Conservation (phyloP, 352 stramenopile species). For the Blastocystis sp. region DNA sequence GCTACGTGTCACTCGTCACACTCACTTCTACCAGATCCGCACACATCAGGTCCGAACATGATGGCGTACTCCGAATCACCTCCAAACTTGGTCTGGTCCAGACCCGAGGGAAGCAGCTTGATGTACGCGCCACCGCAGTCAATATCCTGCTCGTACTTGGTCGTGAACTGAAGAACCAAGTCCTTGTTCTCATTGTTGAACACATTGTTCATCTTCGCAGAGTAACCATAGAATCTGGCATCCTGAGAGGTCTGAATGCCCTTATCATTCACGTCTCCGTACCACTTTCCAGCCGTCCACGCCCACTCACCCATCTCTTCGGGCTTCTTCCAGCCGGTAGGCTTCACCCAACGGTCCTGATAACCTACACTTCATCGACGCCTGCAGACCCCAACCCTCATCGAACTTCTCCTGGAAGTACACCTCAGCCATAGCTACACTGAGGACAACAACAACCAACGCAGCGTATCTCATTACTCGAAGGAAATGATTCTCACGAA, state of each 20-base stretch:
- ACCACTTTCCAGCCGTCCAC: slow-evolving; percentile 81
- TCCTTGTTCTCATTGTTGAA: slow-evolving; percentile 75
- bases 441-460: slow-evolving; percentile 50
- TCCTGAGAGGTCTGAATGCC: slow-evolving; percentile 85
- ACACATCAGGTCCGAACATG: slow-evolving; percentile 99
- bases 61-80: slow-evolving; percentile 84
- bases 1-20: not conserved
- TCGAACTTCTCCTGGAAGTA: slow-evolving; percentile 86
- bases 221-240: slow-evolving; percentile 90
- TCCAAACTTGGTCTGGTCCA: slow-evolving; percentile 81
- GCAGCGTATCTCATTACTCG: slow-evolving; percentile 21
- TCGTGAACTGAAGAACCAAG: slow-evolving; percentile 84
- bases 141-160: slow-evolving; percentile 95
- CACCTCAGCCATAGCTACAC: slow-evolving; percentile 65
- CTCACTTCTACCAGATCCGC: slow-evolving; percentile 71
- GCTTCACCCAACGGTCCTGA: slow-evolving; percentile 71
- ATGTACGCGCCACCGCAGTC: slow-evolving; percentile 98
- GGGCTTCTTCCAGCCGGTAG: slow-evolving; percentile 81
- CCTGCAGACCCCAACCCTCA: slow-evolving; percentile 69
- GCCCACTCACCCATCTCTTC: slow-evolving; percentile 78
- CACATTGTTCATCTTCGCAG: slow-evolving; percentile 75
- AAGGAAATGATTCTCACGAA: not conserved
- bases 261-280: slow-evolving; percentile 73
- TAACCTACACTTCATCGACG: slow-evolving; percentile 64
- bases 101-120: slow-evolving; percentile 83